These are phyloP conservation scores for Carallia brachiata DNA, from an alignment of 345 rosid genomes.

Conservation along the genomic window DNA sequence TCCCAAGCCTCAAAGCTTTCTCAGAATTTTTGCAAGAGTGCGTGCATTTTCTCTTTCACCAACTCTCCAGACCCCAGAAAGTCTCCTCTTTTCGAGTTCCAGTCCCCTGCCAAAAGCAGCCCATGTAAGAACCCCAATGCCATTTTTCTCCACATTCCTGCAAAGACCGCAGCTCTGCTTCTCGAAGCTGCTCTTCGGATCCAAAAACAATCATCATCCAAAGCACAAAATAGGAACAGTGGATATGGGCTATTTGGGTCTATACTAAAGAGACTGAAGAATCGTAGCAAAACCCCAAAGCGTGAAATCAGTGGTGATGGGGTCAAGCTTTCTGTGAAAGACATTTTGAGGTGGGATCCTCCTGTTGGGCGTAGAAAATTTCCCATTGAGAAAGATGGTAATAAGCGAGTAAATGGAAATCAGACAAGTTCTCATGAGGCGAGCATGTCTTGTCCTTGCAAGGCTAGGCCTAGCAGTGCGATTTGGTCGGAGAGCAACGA, in stretches of 20 bases:
- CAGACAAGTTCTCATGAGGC: slow-evolving; percentile 31
- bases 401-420: slow-evolving; percentile 3
- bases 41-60: slow-evolving; percentile 62
- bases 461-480: slow-evolving; percentile 54
- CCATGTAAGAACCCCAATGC: slow-evolving; percentile 46
- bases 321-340: slow-evolving; percentile 38
- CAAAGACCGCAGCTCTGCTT: slow-evolving; percentile 61
- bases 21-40: slow-evolving; percentile 53
- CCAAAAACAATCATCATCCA: slow-evolving; percentile 44
- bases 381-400: slow-evolving; percentile 15
- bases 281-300: slow-evolving; percentile 28
- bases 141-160: slow-evolving; percentile 63
- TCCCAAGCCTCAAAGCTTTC: slow-evolving; percentile 45
- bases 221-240: slow-evolving; percentile 32
- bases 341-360: slow-evolving; percentile 54
- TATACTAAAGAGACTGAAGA: slow-evolving; percentile 54
- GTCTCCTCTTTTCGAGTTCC: slow-evolving; percentile 71
- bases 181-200: slow-evolving; percentile 85
- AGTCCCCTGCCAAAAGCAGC: slow-evolving; percentile 43
- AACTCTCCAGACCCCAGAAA: slow-evolving; percentile 63
- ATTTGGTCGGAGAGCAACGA: slow-evolving; percentile 69
- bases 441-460: slow-evolving; percentile 29
- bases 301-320: slow-evolving; percentile 27
- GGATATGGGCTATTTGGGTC: slow-evolving; percentile 62
- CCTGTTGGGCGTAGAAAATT: slow-evolving; percentile 36